Base-by-base conservation (phyloP, 192 early-diverging fungal species). In the Podila horticola region DNA sequence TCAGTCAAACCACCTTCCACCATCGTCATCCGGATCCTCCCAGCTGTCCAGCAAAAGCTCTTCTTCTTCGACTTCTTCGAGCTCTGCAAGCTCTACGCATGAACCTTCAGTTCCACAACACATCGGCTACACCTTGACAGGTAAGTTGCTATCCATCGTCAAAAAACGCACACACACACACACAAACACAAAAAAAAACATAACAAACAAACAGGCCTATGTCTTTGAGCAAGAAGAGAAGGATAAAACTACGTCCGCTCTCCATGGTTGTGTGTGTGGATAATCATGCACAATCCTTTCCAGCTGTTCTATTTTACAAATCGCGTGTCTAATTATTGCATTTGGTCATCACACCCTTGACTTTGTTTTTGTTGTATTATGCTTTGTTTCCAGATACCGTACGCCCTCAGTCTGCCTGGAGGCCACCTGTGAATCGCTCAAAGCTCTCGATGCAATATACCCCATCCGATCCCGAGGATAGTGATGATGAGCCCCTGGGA, bases 371-470 rank as follows among this genome's bases (percentile, higher is more conserved):
- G 26, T 20, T 66, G 30, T 58, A 5, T 26, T 49, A 45, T 22
- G 20, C 41, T 45, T 45, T 13, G 33, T 7, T 34, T 20, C 15
- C 28, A 76, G 74, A 76, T 24, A 71, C 64, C 22, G 36, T 52
- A 41, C 61, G 69, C 33, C 67, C 57, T 63, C 55, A 33, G n/a
- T 62, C 63, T 58, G 45, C 74, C 13, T 63, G 51, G 28, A 69
- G 74, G 10, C 67, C 68, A 57, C 74, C 74, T 22, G 58, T 49
- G 5, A 55, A 76, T 28, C 62, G 74, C 10, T 76, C 74, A 15
- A 76, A 76, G 29, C 63, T 76, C 57, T 76, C 68, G 19, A 76
- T 64, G 64, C 74, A 76, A 31, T 76, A 76, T 66, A 71, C 74
- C 12, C 74, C 74, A 15, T 76, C 74, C 5, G 74, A 76, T 10